Percentiles rank a stretch among this genome's conserved stretches.
Conservation (phyloP, 306 rosid species). For the Cicer yamashitae region DNA sequence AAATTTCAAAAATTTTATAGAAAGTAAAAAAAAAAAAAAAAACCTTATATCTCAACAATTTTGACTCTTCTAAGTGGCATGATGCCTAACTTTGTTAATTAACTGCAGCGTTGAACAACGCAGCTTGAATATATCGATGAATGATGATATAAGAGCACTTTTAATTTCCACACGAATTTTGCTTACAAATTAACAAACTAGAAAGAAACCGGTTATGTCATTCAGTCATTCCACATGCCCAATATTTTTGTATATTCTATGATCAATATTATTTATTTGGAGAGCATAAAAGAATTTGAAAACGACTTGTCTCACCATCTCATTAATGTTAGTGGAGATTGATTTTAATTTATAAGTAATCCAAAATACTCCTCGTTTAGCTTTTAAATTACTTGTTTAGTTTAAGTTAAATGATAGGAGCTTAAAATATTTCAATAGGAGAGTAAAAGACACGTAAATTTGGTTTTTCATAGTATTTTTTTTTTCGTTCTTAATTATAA, state of each 20-base stretch:
- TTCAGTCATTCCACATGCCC: conserved; percentile 10
- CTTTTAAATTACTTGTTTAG: neutral
- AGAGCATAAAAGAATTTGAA: conserved; percentile 34
- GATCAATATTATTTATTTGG: conserved; percentile 15
- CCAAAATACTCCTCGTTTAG: conserved; percentile 19
- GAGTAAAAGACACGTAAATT: no score
- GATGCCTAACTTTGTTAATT: conserved; percentile 45
- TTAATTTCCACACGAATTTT: conserved; percentile 31
- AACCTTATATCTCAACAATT: neutral
- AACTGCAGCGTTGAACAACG: conserved; percentile 43
- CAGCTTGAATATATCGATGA: conserved; percentile 33
- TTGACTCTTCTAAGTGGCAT: conserved; percentile 42
- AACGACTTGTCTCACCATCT: conserved; percentile 12
- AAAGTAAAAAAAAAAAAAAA: no score
- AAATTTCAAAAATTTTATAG: no score
- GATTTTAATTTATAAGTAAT: conserved; percentile 31
- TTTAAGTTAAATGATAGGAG: no score
- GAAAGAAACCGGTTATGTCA: conserved; percentile 1
- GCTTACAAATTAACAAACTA: conserved; percentile 27
- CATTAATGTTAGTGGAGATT: conserved; percentile 37
- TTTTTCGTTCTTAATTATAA: no score
- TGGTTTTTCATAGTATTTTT: no score
- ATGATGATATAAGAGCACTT: conserved; percentile 1
- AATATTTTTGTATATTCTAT: conserved; percentile 35
- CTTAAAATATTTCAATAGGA: no score